Conservation (phyloP, 2,329 filamentous ascomycete genomes). For the Aspergillus tubingensis region DNA sequence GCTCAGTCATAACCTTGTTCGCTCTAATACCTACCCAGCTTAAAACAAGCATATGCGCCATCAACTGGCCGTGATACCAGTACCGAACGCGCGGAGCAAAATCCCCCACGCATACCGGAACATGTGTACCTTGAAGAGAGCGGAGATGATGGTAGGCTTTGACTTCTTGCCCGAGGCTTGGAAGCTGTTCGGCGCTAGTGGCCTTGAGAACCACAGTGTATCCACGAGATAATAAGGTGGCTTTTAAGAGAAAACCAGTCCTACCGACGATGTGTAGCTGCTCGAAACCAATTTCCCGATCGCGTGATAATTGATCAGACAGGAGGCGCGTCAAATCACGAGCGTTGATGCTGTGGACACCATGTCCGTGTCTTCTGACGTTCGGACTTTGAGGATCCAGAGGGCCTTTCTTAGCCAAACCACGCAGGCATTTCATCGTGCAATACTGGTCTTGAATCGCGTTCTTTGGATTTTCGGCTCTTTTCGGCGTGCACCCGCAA, state of each 20-base stretch:
- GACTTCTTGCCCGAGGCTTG: neutral
- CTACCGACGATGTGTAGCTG: neutral
- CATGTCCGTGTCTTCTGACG: conserved; percentile 19
- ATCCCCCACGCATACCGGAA: neutral
- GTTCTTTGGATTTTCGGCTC: too few relatives aligned
- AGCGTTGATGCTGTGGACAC: conserved; percentile 31
- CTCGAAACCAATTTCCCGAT: conserved; percentile 19
- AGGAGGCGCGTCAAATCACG: conserved; percentile 23
- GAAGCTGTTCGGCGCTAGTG: neutral
- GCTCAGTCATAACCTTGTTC: neutral
- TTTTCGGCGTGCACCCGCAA: too few relatives aligned
- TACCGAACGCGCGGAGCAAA: neutral
- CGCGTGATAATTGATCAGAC: conserved; percentile 19
- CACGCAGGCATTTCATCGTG: conserved; percentile 24
- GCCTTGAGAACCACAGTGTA: neutral
- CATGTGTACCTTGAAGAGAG: neutral
- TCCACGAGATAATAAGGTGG: neutral
- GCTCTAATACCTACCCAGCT: neutral
- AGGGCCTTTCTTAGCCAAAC: conserved; percentile 21
- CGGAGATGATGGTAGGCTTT: neutral
- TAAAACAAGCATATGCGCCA: neutral
- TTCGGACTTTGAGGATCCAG: conserved; percentile 40
- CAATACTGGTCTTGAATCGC: conserved; percentile 18
- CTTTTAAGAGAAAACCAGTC: neutral
- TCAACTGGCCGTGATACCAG: neutral